Evolutionary conservation across 2,329 filamentous ascomycete genomes (phyloP).

Genomic region (Xylariaceae sp.): DNA sequence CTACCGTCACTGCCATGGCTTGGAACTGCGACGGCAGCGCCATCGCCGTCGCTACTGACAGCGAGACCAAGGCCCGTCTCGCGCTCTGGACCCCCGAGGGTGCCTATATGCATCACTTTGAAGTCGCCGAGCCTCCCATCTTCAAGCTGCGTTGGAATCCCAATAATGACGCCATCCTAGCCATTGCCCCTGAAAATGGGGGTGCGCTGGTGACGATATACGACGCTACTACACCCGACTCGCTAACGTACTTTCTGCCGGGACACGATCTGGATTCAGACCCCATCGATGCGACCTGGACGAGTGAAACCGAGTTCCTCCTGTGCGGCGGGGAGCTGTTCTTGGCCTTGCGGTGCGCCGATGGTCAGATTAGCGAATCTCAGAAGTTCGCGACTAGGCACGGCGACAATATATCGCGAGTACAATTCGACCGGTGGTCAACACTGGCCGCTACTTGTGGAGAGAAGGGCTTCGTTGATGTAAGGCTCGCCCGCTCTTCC

Average conservation of each 20-base stretch:
- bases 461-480: slow-evolving; percentile 52
- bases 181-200: slow-evolving; percentile 47
- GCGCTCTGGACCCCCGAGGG: slow-evolving; percentile 51
- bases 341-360: slow-evolving; percentile 38
- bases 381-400: slow-evolving; percentile 46
- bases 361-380: slow-evolving; percentile 36
- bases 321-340: slow-evolving; percentile 51
- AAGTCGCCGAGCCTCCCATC: slow-evolving; percentile 52
- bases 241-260: slow-evolving; percentile 39
- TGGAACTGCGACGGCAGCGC: slow-evolving; percentile 51
- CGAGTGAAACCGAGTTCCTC: slow-evolving; percentile 49
- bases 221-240: slow-evolving; percentile 33
- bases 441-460: slow-evolving; percentile 51
- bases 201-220: slow-evolving; percentile 51
- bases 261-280: slow-evolving; percentile 44
- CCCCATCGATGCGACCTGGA: slow-evolving; percentile 54
- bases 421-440: slow-evolving; percentile 48
- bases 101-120: slow-evolving; percentile 42
- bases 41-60: slow-evolving; percentile 52
- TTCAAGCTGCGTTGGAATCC: slow-evolving; percentile 57
- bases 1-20: slow-evolving; percentile 51
- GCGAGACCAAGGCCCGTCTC: slow-evolving; percentile 43
- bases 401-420: slow-evolving; percentile 46
- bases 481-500: slow-evolving; percentile 30
- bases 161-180: slow-evolving; percentile 45